A percentile compares a stretch with the other conserved stretches of the same genome.
Conservation (phyloP, 208 protist genomes). For the Wallacemonas sp. region DNA sequence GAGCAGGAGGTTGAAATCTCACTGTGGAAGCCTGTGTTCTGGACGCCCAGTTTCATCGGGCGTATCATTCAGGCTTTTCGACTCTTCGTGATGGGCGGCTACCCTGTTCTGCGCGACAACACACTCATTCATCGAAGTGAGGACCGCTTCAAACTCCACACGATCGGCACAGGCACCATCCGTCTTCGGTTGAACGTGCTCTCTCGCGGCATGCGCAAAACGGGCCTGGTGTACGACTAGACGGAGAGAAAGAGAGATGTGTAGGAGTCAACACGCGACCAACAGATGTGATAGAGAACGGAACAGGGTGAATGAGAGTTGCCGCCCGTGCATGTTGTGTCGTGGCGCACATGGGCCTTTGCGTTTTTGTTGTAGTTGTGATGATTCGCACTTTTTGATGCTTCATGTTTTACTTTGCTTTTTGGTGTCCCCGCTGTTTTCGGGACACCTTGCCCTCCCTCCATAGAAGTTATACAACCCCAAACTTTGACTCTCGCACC, state of each 20-base stretch:
- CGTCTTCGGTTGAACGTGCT: slow-evolving; percentile 70
- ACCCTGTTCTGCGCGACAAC: slow-evolving; percentile 82
- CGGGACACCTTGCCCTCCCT: no score
- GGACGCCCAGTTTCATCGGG: slow-evolving; percentile 67
- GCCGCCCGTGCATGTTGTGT: no score
- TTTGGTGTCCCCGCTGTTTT: no score
- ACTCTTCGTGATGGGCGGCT: slow-evolving; percentile 74
- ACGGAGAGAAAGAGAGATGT: slow-evolving; percentile 4
- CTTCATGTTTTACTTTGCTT: no score
- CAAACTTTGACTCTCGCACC: no score
- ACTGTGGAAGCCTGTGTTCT: slow-evolving; percentile 82
- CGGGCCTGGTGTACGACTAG: slow-evolving; percentile 39
- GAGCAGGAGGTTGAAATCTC: slow-evolving; percentile 70
- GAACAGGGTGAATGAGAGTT: background rate
- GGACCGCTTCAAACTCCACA: slow-evolving; percentile 84
- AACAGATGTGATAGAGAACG: no score
- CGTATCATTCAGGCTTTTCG: slow-evolving; percentile 64
- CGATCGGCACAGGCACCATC: slow-evolving; percentile 74
- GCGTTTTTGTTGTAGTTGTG: no score
- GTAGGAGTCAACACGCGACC: no score
- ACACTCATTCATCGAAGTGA: slow-evolving; percentile 80
- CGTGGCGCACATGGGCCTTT: no score
- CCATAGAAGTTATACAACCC: no score
- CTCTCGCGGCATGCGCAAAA: slow-evolving; percentile 64
- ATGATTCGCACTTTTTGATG: no score